These are phyloP conservation scores for Schizopora paradoxa DNA, from an alignment of 1,284 basidiomycete genomes.

Conservation along the genomic window DNA sequence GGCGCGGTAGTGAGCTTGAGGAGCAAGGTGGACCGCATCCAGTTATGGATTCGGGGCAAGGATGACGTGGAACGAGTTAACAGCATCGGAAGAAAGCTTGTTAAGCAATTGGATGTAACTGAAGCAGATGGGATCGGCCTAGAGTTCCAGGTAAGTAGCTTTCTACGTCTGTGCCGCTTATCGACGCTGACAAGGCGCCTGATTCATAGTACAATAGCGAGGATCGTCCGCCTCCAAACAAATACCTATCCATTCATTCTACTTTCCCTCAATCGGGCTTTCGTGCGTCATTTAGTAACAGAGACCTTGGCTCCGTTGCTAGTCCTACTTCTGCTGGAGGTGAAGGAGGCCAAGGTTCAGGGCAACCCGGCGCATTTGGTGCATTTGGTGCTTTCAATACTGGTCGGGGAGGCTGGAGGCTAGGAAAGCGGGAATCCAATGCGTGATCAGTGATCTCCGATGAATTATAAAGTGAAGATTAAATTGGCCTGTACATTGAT, in stretches of 20 bases:
- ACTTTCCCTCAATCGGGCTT: slow-evolving; percentile 54
- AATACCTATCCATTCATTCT: slow-evolving; percentile 73
- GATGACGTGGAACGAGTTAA: slow-evolving; percentile 83
- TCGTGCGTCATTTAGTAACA: slow-evolving; percentile 51
- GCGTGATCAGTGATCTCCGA: no score
- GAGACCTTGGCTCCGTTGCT: slow-evolving; percentile 21
- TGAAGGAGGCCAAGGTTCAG: slow-evolving; percentile 12
- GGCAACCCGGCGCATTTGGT: slow-evolving; percentile 40
- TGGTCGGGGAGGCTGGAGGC: slow-evolving; percentile 26
- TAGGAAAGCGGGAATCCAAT: no score
- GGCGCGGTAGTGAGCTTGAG: slow-evolving; percentile 87
- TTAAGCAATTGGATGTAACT: slow-evolving; percentile 76
- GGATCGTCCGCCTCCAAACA: slow-evolving; percentile 70
- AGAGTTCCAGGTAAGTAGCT: slow-evolving; percentile 73
- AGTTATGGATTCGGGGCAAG: slow-evolving; percentile 82
- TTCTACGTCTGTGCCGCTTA: slow-evolving; percentile 10
- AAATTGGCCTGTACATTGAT: no score
- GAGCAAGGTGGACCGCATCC: slow-evolving; percentile 84
- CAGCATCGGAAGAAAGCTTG: slow-evolving; percentile 73
- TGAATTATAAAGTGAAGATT: no score
- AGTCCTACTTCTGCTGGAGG: slow-evolving; percentile 7
- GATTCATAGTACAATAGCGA: slow-evolving; percentile 68
- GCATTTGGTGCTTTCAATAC: slow-evolving; percentile 41
- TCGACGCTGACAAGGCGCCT: slow-evolving; percentile 7
- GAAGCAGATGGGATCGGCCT: slow-evolving; percentile 77